Conservation (phyloP, 1,139 yeast genomes). For the Kurtzmaniella quercitrusa region DNA sequence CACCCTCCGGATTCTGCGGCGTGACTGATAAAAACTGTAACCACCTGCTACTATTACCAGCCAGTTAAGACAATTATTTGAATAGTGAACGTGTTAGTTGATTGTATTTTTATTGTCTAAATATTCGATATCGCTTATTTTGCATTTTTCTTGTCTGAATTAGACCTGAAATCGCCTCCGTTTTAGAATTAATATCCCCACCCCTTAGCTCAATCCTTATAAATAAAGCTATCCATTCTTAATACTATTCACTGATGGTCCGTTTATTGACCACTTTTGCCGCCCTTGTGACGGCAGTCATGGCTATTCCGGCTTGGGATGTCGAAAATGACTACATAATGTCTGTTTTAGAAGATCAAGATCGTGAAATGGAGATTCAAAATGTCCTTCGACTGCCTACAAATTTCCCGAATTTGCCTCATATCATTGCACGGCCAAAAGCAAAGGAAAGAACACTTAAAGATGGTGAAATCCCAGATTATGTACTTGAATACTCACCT, state of each 20-base stretch:
- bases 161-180: no score
- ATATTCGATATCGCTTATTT: no score
- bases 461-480: slow-evolving; percentile 69
- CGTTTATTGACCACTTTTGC: neutral
- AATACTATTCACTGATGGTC: neutral
- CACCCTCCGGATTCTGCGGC: no score
- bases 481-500: slow-evolving; percentile 72
- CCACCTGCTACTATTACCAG: no score
- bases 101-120: no score
- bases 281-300: neutral
- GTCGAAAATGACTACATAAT: slow-evolving; percentile 10
- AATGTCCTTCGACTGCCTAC: slow-evolving; percentile 23
- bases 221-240: no score
- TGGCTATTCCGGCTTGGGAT: slow-evolving; percentile 10
- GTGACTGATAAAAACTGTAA: no score
- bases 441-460: slow-evolving; percentile 28
- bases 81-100: no score
- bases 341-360: slow-evolving; percentile 11
- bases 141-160: no score
- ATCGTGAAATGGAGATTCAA: slow-evolving; percentile 16
- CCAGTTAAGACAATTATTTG: no score
- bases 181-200: neutral
- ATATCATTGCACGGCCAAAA: slow-evolving; percentile 31
- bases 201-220: neutral
- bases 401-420: slow-evolving; percentile 32